Percentiles rank a stretch among this genome's conserved stretches.
phyloP scores from a whole-genome alignment of 768 basidiomycete genomes.

The Podaxis mareebaensis region DNA sequence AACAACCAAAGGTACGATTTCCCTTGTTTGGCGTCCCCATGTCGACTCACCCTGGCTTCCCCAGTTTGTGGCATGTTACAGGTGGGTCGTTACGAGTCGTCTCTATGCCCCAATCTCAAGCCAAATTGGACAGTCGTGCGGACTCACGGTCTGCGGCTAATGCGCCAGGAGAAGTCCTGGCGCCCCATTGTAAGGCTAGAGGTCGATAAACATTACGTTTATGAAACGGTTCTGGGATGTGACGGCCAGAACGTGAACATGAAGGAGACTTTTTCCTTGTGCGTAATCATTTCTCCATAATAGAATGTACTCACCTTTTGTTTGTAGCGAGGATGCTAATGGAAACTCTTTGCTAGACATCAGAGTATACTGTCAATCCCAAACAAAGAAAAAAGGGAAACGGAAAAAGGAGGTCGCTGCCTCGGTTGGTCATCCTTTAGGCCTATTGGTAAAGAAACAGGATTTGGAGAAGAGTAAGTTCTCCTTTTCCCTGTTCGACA shows the following conservation, averaged over 20 bases:
- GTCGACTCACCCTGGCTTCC: neutral
- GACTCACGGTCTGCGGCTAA: constrained; percentile 42
- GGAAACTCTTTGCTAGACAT: constrained; percentile 47
- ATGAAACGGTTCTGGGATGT: constrained; percentile 60
- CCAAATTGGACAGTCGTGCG: constrained; percentile 34
- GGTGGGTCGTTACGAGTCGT: constrained; percentile 19
- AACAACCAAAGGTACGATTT: neutral
- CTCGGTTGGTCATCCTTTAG: constrained; percentile 44
- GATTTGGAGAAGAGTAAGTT: constrained; percentile 45
- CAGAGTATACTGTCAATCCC: constrained; percentile 56
- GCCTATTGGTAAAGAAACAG: constrained; percentile 53
- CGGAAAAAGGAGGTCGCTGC: constrained; percentile 57
- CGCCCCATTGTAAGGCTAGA: constrained; percentile 62
- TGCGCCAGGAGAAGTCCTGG: constrained; percentile 68
- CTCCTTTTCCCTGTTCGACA: neutral
- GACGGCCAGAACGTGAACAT: constrained; percentile 75
- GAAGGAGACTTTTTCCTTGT: constrained; percentile 56
- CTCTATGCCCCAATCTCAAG: neutral
- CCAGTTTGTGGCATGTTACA: constrained; percentile 35
- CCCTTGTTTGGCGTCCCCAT: neutral
- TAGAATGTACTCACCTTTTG: neutral
- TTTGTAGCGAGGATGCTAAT: constrained; percentile 42
- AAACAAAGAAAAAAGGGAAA: constrained; percentile 64
- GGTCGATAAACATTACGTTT: constrained; percentile 48
- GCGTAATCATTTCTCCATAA: constrained; percentile 23